These are phyloP conservation scores for Nicotiana otophora DNA, from an alignment of 257 asterid species.

Conservation along the genomic window DNA sequence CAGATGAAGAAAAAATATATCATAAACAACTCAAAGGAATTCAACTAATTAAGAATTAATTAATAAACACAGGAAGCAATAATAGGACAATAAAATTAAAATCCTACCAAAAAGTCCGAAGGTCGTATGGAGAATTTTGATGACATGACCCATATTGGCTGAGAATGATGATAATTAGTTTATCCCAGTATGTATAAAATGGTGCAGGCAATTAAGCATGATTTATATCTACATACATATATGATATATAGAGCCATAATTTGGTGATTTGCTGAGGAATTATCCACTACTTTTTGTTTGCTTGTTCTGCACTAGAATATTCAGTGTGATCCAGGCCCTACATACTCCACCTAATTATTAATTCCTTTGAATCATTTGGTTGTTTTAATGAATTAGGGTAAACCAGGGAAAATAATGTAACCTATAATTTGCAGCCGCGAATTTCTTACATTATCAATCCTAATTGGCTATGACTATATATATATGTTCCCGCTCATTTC, in stretches of 20 bases:
- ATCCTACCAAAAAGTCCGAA: slow-evolving; percentile 15
- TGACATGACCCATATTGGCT: not conserved
- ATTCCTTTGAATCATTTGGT: not conserved
- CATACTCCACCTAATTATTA: not conserved
- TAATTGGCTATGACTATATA: too few species aligned
- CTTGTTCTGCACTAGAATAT: not conserved
- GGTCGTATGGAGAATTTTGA: slow-evolving; percentile 6
- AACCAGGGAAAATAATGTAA: too few species aligned
- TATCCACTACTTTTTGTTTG: slow-evolving; percentile 1
- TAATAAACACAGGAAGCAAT: not conserved
- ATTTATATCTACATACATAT: not conserved
- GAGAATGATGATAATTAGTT: not conserved
- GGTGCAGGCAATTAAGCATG: not conserved
- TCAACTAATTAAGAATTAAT: not conserved
- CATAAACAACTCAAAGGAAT: not conserved
- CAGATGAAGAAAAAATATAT: not conserved
- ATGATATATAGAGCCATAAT: not conserved
- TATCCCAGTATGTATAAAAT: not conserved
- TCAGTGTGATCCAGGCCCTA: slow-evolving; percentile 5
- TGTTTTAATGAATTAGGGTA: not conserved
- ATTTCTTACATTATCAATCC: too few species aligned
- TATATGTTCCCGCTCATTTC: too few species aligned
- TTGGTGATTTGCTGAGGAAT: slow-evolving; percentile 3
- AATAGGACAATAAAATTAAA: not conserved
- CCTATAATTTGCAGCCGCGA: too few species aligned